These are phyloP conservation scores for Hyaloperonospora brassicae DNA, from an alignment of 352 stramenopile genomes.

Conservation along the genomic window DNA sequence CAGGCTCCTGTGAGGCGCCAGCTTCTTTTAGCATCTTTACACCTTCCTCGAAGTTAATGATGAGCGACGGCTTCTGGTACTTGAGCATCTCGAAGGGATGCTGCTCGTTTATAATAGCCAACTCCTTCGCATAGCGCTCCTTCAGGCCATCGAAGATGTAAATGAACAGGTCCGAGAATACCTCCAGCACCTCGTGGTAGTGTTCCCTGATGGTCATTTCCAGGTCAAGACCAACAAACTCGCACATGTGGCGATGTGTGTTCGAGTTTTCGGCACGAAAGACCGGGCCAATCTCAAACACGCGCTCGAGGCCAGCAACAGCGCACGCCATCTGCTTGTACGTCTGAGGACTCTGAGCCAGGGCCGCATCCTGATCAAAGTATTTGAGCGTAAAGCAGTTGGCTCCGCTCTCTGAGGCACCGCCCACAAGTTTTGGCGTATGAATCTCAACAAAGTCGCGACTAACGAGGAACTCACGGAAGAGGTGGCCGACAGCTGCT, in stretches of 20 bases:
- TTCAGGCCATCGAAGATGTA: constrained; percentile 99
- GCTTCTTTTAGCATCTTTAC: constrained; percentile 88
- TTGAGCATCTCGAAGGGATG: constrained; percentile 96
- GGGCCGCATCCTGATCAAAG: constrained; percentile 95
- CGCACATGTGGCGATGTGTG: constrained; percentile 98
- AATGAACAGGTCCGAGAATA: constrained; percentile 98
- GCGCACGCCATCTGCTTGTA: constrained; percentile 99
- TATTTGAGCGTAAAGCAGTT: constrained; percentile 99
- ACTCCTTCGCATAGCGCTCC: constrained; percentile 88
- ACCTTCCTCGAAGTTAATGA: constrained; percentile 91
- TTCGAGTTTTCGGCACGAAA: constrained; percentile 99
- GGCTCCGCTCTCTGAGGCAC: constrained; percentile 94
- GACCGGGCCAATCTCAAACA: constrained; percentile 98
- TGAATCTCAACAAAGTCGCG: constrained; percentile 99
- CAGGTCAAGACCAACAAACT: constrained; percentile 99
- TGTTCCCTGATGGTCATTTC: constrained; percentile 99
- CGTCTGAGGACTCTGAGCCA: constrained; percentile 96
- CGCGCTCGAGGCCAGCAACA: constrained; percentile 95
- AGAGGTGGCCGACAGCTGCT: constrained; percentile 93
- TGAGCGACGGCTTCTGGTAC: constrained; percentile 90
- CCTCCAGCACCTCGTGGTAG: constrained; percentile 97
- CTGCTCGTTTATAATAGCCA: constrained; percentile 94
- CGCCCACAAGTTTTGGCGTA: constrained; percentile 96
- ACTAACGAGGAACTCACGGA: constrained; percentile 93
- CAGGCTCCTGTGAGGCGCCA: constrained; percentile 60